Evolutionary conservation across 1,139 yeast species (phyloP).

Genomic region (Yamadazyma atmosphaerica): DNA sequence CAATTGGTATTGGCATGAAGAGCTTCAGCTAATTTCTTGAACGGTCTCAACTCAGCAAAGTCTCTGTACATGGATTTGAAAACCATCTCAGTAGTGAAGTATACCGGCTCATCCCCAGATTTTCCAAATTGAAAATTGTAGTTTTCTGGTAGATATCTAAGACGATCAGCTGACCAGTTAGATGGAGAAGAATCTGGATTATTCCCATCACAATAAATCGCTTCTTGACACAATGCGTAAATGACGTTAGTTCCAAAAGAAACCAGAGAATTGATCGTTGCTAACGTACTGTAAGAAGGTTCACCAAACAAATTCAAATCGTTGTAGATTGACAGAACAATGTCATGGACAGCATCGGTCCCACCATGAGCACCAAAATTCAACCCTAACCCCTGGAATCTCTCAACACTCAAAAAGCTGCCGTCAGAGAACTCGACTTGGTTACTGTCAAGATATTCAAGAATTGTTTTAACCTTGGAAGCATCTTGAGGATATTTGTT

Average conservation of each 20-base stretch:
- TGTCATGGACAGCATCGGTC: slow-evolving; percentile 44
- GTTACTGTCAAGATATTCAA: slow-evolving; percentile 30
- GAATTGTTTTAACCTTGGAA: slow-evolving; percentile 34
- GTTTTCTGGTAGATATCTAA: slow-evolving; percentile 29
- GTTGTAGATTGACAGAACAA: slow-evolving; percentile 38
- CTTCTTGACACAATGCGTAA: slow-evolving; percentile 58
- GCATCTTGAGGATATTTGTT: slow-evolving; percentile 49
- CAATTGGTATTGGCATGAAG: slow-evolving; percentile 43
- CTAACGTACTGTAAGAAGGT: slow-evolving; percentile 38
- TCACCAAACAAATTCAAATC: slow-evolving; percentile 35
- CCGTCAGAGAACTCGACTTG: slow-evolving; percentile 47
- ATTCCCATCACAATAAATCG: slow-evolving; percentile 50
- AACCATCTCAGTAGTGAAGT: slow-evolving; percentile 61
- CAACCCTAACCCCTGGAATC: slow-evolving; percentile 55
- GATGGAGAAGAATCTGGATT: slow-evolving; percentile 19
- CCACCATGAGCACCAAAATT: slow-evolving; percentile 53
- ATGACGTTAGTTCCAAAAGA: slow-evolving; percentile 54
- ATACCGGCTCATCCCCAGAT: slow-evolving; percentile 25
- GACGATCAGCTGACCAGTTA: slow-evolving; percentile 52
- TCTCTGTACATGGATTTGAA: slow-evolving; percentile 52
- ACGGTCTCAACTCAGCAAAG: slow-evolving; percentile 39
- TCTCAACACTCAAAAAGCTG: slow-evolving; percentile 46
- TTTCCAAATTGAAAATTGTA: slow-evolving; percentile 23
- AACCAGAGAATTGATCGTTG: slow-evolving; percentile 27
- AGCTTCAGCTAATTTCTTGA: slow-evolving; percentile 41